Percentiles rank a stretch among this genome's conserved stretches.
phyloP scores from a whole-genome alignment of 495 filamentous ascomycete species.

The Hypoxylon cercidicola region DNA sequence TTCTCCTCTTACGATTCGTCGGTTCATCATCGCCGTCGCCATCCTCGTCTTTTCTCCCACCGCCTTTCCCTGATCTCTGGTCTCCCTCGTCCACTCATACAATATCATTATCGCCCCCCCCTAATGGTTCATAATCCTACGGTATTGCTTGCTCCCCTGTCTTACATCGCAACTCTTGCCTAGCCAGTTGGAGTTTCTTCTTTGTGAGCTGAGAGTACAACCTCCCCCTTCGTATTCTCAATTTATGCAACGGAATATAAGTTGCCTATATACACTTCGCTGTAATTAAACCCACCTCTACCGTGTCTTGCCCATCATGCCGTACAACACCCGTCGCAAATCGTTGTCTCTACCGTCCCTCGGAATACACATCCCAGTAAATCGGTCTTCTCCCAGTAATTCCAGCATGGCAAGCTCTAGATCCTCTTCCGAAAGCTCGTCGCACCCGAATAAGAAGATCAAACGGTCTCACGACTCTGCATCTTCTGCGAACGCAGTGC shows the following conservation, averaged over 20 bases:
- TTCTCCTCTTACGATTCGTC: slow-evolving; percentile 25
- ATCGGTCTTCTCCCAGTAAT: slow-evolving; percentile 46
- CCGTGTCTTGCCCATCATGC: slow-evolving; percentile 66
- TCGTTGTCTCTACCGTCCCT: slow-evolving; percentile 92
- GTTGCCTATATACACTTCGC: slow-evolving; percentile 37
- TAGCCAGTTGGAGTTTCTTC: slow-evolving; percentile 10
- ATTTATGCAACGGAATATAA: slow-evolving; percentile 45
- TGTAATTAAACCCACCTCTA: slow-evolving; percentile 31
- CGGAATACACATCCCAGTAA: slow-evolving; percentile 85
- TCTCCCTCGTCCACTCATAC: slow-evolving; percentile 16
- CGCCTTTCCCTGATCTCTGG: slow-evolving; percentile 19
- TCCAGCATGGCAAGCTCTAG: slow-evolving; percentile 42
- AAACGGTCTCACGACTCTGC: slow-evolving; percentile 71
- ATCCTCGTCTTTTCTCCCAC: slow-evolving; percentile 34
- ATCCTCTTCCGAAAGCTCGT: slow-evolving; percentile 62
- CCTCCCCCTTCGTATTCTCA: slow-evolving; percentile 21
- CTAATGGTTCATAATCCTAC: slow-evolving; percentile 17
- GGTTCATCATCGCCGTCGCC: slow-evolving; percentile 37
- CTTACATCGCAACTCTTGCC: slow-evolving; percentile 31
- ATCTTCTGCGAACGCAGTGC: slow-evolving; percentile 57
- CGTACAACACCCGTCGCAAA: slow-evolving; percentile 98
- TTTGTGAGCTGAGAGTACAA: slow-evolving; percentile 35
- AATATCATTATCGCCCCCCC: slow-evolving; percentile 24
- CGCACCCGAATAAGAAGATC: slow-evolving; percentile 81
- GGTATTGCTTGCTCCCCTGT: slow-evolving; percentile 12